phyloP scores from a whole-genome alignment of 169 alveolate species.

The Plasmodium chabaudi region DNA sequence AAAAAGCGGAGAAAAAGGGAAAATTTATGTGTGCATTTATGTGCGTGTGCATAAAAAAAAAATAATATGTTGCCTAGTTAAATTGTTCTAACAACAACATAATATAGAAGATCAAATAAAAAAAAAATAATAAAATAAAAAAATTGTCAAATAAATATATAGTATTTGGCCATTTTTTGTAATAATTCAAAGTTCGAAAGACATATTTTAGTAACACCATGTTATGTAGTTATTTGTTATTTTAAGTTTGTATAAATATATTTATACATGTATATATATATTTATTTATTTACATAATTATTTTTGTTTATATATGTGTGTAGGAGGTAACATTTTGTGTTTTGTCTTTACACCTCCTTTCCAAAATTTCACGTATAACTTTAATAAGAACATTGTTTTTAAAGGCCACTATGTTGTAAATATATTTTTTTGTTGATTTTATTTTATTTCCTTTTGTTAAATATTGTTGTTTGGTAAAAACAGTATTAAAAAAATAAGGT shows the following conservation, averaged over 20 bases:
- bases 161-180: too few relatives aligned
- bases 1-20: slow-evolving; percentile 9
- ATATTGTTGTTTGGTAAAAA: too few relatives aligned
- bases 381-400: too few relatives aligned
- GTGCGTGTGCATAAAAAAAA: slow-evolving; percentile 1
- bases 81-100: slow-evolving; percentile 33
- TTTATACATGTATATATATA: not conserved
- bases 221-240: slow-evolving; percentile 3
- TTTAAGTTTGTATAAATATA: not conserved
- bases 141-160: not conserved
- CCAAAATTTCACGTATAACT: too few relatives aligned
- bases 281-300: not conserved
- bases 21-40: not conserved
- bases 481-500: too few relatives aligned
- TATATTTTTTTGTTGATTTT: too few relatives aligned
- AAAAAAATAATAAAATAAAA: slow-evolving; percentile 10
- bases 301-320: not conserved
- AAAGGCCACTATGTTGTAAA: too few relatives aligned
- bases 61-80: slow-evolving; percentile 32
- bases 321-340: too few relatives aligned
- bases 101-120: slow-evolving; percentile 7
- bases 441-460: too few relatives aligned
- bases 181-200: slow-evolving; percentile 4
- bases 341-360: too few relatives aligned
- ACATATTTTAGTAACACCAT: slow-evolving; percentile 7